Evolutionary conservation across 1,284 basidiomycete species (phyloP).

Genomic region (Puccinia coronata): DNA sequence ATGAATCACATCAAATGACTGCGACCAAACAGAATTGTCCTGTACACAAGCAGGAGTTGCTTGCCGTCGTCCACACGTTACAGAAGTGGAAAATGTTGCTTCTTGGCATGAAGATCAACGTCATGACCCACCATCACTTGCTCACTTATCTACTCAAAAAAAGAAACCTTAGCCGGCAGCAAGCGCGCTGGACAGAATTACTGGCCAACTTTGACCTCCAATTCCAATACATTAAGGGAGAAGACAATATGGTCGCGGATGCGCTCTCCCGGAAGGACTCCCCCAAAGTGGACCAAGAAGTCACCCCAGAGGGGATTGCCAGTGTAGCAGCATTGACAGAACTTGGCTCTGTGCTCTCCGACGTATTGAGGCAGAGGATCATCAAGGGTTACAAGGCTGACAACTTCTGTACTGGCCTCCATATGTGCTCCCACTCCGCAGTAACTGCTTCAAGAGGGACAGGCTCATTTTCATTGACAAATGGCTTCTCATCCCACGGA

Average conservation of each 20-base stretch:
- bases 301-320: not conserved
- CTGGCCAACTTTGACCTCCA: no score
- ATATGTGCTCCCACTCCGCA: not conserved
- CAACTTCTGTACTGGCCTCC: slow-evolving; percentile 56
- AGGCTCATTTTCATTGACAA: slow-evolving; percentile 58
- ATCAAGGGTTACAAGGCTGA: slow-evolving; percentile 56
- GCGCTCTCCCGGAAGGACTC: slow-evolving; percentile 57
- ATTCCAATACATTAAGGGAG: slow-evolving; percentile 50
- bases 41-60: no score
- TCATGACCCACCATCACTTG: no score
- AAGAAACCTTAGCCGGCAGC: slow-evolving; percentile 57
- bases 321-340: not conserved
- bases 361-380: slow-evolving; percentile 55
- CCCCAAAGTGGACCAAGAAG: not conserved
- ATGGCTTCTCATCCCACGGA: slow-evolving; percentile 58
- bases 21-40: not conserved
- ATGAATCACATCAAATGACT: no score
- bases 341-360: slow-evolving; percentile 16
- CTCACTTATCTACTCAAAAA: slow-evolving; percentile 55
- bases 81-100: no score
- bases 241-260: slow-evolving; percentile 60
- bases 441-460: slow-evolving; percentile 3
- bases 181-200: slow-evolving; percentile 60
- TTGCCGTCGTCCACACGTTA: no score
- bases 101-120: no score